A percentile compares a stretch with the other conserved stretches of the same genome.
phyloP scores from a whole-genome alignment of 2,329 filamentous ascomycete genomes.

The Penicillium oxalicum region DNA sequence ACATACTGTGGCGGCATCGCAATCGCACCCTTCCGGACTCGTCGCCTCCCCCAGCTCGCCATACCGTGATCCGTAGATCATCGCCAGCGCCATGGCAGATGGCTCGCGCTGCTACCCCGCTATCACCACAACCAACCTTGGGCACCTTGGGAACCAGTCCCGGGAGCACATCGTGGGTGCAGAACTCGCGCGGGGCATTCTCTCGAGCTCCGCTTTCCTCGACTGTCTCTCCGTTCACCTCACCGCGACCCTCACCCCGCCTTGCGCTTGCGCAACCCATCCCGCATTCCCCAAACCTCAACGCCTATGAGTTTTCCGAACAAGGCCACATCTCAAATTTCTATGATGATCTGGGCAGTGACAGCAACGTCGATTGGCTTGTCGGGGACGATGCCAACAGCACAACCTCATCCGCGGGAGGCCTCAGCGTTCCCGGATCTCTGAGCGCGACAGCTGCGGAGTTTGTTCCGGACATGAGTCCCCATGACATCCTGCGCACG shows the following conservation, averaged over 20 bases:
- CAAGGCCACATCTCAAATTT: conserved; percentile 73
- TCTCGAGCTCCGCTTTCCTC: conserved; percentile 68
- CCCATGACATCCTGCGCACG: conserved; percentile 94
- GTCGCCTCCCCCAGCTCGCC: conserved; percentile 80
- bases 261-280: conserved; percentile 89
- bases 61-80: conserved; percentile 80
- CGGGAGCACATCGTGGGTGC: conserved; percentile 76
- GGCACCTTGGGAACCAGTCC: conserved; percentile 63
- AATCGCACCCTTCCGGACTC: conserved; percentile 46
- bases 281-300: conserved; percentile 87
- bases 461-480: conserved; percentile 85
- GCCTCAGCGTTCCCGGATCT: conserved; percentile 58
- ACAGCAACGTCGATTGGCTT: conserved; percentile 89
- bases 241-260: conserved; percentile 84
- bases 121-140: conserved; percentile 66
- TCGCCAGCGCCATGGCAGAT: conserved; percentile 92
- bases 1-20: conserved; percentile 68
- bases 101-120: conserved; percentile 66
- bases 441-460: conserved; percentile 80
- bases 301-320: conserved; percentile 93
- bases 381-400: conserved; percentile 79
- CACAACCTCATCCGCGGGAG: conserved; percentile 71
- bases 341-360: conserved; percentile 83
- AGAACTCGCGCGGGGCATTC: conserved; percentile 65
- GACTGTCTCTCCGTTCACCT: conserved; percentile 84